Evolutionary conservation across 2,329 filamentous ascomycete genomes (phyloP).

Genomic region (Fusarium sp.): DNA sequence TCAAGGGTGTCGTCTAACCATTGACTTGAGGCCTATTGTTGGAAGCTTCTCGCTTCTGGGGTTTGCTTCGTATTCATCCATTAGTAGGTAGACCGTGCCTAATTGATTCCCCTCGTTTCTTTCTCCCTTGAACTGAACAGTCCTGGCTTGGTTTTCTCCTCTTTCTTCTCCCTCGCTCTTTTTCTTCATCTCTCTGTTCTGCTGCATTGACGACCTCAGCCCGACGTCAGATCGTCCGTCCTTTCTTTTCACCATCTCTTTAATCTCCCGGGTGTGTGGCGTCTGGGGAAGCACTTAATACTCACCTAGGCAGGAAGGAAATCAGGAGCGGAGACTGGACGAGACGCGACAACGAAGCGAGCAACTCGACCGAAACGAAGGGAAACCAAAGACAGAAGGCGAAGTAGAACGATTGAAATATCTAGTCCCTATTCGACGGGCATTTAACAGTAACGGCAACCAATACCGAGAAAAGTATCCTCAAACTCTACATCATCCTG

Average conservation of each 20-base stretch:
- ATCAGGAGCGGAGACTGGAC: conserved; percentile 24
- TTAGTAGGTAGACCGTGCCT: conserved; percentile 14
- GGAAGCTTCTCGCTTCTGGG: conserved; percentile 36
- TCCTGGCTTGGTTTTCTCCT: neutral
- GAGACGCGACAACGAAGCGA: conserved; percentile 21
- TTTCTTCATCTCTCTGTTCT: conserved; percentile 1
- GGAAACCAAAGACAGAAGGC: conserved; percentile 8
- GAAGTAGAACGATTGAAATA: conserved; percentile 19
- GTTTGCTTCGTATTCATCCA: conserved; percentile 38
- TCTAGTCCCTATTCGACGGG: neutral
- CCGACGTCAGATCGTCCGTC: conserved; percentile 1
- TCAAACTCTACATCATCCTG: conserved; percentile 11
- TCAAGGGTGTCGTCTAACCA: conserved; percentile 29
- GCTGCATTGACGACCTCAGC: conserved; percentile 10
- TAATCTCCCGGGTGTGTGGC: conserved; percentile 17
- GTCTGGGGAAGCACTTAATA: conserved; percentile 16
- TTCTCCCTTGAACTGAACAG: conserved; percentile 28
- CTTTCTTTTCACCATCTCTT: conserved; percentile 5
- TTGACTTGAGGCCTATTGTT: conserved; percentile 17
- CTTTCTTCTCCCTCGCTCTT: conserved; percentile 22
- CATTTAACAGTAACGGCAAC: conserved; percentile 6
- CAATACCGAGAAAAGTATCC: conserved; percentile 20
- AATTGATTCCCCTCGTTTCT: conserved; percentile 26
- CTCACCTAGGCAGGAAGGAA: conserved; percentile 15
- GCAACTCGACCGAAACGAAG: conserved; percentile 9